Evolutionary conservation across 331 rosid genomes (phyloP).

Genomic region (Prunus yedoensis): DNA sequence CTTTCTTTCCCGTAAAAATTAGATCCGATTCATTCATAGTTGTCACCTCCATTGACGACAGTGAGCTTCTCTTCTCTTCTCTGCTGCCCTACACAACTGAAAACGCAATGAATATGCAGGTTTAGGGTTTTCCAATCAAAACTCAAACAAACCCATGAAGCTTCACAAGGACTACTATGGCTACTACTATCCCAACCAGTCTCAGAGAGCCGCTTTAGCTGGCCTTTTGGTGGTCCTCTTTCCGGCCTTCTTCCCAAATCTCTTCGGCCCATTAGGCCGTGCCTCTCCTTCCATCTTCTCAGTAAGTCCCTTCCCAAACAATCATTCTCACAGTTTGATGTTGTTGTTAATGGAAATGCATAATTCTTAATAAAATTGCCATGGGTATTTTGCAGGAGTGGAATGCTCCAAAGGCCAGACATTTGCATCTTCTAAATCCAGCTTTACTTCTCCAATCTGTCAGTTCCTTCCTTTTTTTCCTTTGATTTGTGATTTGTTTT

Average conservation of each 20-base stretch:
- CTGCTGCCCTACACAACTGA: background rate
- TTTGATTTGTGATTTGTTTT: background rate
- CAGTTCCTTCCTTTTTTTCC: constrained; percentile 8
- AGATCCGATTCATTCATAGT: background rate
- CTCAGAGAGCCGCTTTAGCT: constrained; percentile 66
- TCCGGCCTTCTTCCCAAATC: constrained; percentile 60
- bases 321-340: background rate
- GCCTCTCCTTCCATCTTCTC: constrained; percentile 85
- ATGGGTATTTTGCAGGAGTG: constrained; percentile 63
- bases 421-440: constrained; percentile 50
- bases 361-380: background rate
- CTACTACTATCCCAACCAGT: constrained; percentile 29
- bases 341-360: background rate
- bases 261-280: constrained; percentile 74
- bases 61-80: background rate
- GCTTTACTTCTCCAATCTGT: constrained; percentile 65
- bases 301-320: constrained; percentile 27
- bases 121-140: background rate
- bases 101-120: background rate
- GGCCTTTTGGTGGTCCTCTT: constrained; percentile 51
- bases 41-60: background rate
- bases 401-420: constrained; percentile 81
- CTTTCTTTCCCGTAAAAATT: background rate
- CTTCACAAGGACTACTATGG: constrained; percentile 34
- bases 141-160: constrained; percentile 40